These are phyloP conservation scores for Hippophae tibetana DNA, from an alignment of 306 rosid genomes.

Conservation along the genomic window DNA sequence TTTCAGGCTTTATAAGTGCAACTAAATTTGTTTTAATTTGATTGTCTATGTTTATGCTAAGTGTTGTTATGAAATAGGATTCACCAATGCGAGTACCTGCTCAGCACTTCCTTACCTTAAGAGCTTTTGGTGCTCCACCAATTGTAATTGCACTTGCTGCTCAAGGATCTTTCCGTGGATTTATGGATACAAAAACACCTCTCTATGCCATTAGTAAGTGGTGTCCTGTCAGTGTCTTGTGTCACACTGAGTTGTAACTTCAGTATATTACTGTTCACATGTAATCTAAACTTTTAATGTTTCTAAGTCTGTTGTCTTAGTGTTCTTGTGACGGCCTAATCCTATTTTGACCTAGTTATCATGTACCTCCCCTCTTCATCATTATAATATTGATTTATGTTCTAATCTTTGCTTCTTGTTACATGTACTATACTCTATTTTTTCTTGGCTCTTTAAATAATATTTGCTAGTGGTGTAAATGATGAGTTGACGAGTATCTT, in stretches of 20 bases:
- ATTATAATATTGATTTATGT: too few species aligned
- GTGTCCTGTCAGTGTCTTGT: conserved; percentile 18
- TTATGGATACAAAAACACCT: conserved; percentile 85
- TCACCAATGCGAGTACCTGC: conserved; percentile 85
- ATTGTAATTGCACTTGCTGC: conserved; percentile 88
- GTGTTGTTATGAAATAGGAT: conserved; percentile 29
- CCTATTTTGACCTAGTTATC: too few species aligned
- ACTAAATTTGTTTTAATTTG: not conserved
- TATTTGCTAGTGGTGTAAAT: conserved; percentile 12
- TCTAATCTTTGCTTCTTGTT: not conserved
- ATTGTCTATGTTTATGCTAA: too few species aligned
- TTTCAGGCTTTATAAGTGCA: not conserved
- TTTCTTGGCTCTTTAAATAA: not conserved
- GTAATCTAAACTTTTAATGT: not conserved
- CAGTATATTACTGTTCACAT: not conserved
- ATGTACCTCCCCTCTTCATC: too few species aligned
- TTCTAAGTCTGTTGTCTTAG: too few species aligned
- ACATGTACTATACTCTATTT: not conserved
- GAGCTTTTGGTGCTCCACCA: conserved; percentile 90
- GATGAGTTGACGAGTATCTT: conserved; percentile 21
- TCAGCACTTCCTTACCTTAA: conserved; percentile 66
- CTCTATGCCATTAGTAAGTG: conserved; percentile 77
- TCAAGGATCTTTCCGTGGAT: conserved; percentile 95
- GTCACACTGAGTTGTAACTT: not conserved
- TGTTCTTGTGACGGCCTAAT: not conserved